A percentile compares a stretch with the other conserved stretches of the same genome.
phyloP scores from a whole-genome alignment of 1,139 yeast species.

The Entelexis paramagnoliae region DNA sequence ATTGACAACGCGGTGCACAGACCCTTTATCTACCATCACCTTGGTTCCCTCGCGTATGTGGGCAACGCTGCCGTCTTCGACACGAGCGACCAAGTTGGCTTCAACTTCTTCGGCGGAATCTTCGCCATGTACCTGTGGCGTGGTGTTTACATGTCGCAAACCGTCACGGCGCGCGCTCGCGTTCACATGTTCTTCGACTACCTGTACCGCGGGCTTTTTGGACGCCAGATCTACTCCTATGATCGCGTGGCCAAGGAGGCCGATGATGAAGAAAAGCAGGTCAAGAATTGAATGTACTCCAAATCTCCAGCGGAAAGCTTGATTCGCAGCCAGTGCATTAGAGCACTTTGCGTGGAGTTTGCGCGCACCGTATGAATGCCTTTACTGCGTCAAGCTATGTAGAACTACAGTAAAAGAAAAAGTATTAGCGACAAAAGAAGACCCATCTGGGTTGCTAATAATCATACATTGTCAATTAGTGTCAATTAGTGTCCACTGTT shows the following conservation, averaged over 20 bases:
- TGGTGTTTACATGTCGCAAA: constrained; percentile 53
- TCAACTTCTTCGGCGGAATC: constrained; percentile 49
- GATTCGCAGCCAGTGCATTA: no score
- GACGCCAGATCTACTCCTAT: constrained; percentile 40
- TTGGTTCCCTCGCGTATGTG: constrained; percentile 53
- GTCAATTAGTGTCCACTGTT: no score
- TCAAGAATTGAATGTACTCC: not conserved
- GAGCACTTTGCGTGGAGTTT: no score
- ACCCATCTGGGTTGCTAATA: no score
- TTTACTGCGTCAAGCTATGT: no score
- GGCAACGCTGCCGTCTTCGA: constrained; percentile 60
- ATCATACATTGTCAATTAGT: no score
- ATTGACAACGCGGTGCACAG: constrained; percentile 44
- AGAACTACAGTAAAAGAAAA: no score
- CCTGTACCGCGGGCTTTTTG: constrained; percentile 53
- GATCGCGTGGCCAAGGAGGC: constrained; percentile 21
- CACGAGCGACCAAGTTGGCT: constrained; percentile 23
- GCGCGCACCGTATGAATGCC: no score
- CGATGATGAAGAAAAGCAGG: not conserved
- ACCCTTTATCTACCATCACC: constrained; percentile 49
- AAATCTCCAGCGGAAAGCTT: no score
- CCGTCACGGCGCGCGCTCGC: constrained; percentile 50
- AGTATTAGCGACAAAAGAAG: no score
- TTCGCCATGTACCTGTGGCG: constrained; percentile 60
- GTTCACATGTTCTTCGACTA: constrained; percentile 51